phyloP scores from a whole-genome alignment of 2,329 filamentous ascomycete species.

The Sarocladium strictum region DNA sequence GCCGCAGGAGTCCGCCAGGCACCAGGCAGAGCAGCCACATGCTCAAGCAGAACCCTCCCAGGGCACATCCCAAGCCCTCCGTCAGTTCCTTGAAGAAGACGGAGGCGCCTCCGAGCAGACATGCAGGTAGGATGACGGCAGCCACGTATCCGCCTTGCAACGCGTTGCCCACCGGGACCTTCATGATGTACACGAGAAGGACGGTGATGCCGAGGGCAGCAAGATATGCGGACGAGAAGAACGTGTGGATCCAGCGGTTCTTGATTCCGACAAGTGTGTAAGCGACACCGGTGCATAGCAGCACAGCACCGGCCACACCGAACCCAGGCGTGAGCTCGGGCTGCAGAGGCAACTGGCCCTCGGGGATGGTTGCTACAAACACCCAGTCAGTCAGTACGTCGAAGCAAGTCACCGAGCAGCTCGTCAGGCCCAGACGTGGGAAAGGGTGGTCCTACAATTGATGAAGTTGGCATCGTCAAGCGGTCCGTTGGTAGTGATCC shows the following conservation, averaged over 20 bases:
- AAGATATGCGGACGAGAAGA: conserved; percentile 72
- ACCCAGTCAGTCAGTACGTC: neutral
- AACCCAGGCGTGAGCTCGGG: conserved; percentile 76
- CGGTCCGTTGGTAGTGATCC: conserved; percentile 14
- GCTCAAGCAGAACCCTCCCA: conserved; percentile 77
- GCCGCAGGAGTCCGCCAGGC: conserved; percentile 65
- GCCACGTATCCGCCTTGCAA: conserved; percentile 85
- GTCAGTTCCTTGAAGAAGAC: conserved; percentile 80
- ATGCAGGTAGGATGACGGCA: conserved; percentile 66
- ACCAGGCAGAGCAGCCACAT: conserved; percentile 88
- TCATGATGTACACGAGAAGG: conserved; percentile 85
- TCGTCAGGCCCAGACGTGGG: no score
- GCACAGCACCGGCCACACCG: conserved; percentile 69
- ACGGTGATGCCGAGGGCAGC: conserved; percentile 69
- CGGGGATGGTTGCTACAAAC: conserved; percentile 36
- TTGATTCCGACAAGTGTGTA: conserved; percentile 78
- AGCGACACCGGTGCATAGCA: conserved; percentile 65
- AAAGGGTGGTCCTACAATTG: conserved; percentile 25
- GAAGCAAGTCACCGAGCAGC: conserved; percentile 8
- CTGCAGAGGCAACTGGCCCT: conserved; percentile 59
- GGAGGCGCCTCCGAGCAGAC: conserved; percentile 66
- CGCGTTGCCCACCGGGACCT: conserved; percentile 64
- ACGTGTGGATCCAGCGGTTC: conserved; percentile 72
- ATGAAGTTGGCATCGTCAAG: conserved; percentile 24
- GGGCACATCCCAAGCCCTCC: conserved; percentile 72